A percentile compares a stretch with the other conserved stretches of the same genome.
Evolutionary conservation across 441 rosid genomes (phyloP).

Genomic region (Gossypium lobatum): DNA sequence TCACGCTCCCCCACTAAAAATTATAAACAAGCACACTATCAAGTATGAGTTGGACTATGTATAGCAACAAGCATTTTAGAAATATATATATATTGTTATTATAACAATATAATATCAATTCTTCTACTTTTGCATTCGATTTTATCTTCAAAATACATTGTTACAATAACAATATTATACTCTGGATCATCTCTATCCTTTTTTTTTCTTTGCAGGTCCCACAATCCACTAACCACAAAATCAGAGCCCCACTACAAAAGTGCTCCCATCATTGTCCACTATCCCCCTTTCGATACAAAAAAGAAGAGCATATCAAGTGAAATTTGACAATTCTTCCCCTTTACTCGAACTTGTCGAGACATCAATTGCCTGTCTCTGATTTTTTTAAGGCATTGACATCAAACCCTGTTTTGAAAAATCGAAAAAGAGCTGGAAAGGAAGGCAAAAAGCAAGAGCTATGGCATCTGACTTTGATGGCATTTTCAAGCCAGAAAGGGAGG

Average conservation of each 20-base stretch:
- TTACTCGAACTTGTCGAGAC: conserved; percentile 34
- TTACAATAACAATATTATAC: conserved; percentile 12
- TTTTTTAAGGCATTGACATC: conserved; percentile 35
- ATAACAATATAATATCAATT: conserved; percentile 1
- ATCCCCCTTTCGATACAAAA: conserved; percentile 19
- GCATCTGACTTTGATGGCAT: conserved; percentile 65
- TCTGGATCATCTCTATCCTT: conserved; percentile 3
- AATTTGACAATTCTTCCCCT: conserved; percentile 49
- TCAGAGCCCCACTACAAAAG: conserved; percentile 43
- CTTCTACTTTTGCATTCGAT: conserved; percentile 25
- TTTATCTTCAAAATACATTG: conserved; percentile 20
- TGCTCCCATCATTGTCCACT: conserved; percentile 65
- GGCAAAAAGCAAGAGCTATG: conserved; percentile 27
- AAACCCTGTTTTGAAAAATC: neutral
- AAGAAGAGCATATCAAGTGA: conserved; percentile 35
- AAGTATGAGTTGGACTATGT: conserved; percentile 19
- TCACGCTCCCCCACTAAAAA: conserved; percentile 11
- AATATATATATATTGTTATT: neutral
- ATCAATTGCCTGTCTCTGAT: conserved; percentile 30
- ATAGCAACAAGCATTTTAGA: conserved; percentile 1
- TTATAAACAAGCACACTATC: conserved; percentile 11
- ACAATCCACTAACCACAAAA: conserved; percentile 57
- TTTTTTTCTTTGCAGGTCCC: conserved; percentile 50
- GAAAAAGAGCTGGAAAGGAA: conserved; percentile 14
- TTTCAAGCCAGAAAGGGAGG: conserved; percentile 15